Evolutionary conservation across 345 rosid genomes (phyloP).

Genomic region (Turritis glabra): DNA sequence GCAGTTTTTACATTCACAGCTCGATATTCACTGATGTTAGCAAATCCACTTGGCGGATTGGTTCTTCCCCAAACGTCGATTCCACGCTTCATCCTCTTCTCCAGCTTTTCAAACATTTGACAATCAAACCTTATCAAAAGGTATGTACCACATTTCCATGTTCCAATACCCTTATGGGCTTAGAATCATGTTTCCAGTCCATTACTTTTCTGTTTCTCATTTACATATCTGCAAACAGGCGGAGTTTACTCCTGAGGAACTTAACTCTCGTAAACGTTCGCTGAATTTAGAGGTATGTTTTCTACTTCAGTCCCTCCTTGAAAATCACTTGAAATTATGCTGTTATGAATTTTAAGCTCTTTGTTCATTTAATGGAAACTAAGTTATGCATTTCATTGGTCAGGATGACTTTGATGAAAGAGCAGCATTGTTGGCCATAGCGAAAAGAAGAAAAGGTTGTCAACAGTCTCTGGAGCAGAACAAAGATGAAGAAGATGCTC

Average conservation of each 20-base stretch:
- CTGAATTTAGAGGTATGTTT: slow-evolving; percentile 43
- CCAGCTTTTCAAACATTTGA: slow-evolving; percentile 47
- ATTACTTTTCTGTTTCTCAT: slow-evolving; percentile 9
- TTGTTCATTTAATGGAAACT: not conserved
- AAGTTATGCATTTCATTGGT: slow-evolving; percentile 4
- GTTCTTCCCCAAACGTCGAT: slow-evolving; percentile 41
- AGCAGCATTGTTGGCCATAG: slow-evolving; percentile 42
- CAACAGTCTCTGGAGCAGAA: slow-evolving; percentile 39
- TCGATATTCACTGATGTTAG: slow-evolving; percentile 47
- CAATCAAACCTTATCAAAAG: slow-evolving; percentile 52
- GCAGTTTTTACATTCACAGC: slow-evolving; percentile 55
- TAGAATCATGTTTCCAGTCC: not conserved
- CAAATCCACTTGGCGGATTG: slow-evolving; percentile 53
- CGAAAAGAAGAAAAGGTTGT: slow-evolving; percentile 49
- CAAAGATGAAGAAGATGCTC: slow-evolving; percentile 55
- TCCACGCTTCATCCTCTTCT: slow-evolving; percentile 52
- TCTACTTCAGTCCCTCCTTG: not conserved
- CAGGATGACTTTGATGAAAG: slow-evolving; percentile 44
- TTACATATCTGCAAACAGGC: slow-evolving; percentile 39
- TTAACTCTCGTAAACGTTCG: slow-evolving; percentile 46
- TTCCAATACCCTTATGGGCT: not conserved
- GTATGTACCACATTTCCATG: slow-evolving; percentile 3
- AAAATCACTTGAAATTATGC: not conserved
- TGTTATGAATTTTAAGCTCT: not conserved
- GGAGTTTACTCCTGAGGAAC: slow-evolving; percentile 53